Conservation (phyloP, 2,329 filamentous ascomycete genomes). For the Stachybotrys elegans region DNA sequence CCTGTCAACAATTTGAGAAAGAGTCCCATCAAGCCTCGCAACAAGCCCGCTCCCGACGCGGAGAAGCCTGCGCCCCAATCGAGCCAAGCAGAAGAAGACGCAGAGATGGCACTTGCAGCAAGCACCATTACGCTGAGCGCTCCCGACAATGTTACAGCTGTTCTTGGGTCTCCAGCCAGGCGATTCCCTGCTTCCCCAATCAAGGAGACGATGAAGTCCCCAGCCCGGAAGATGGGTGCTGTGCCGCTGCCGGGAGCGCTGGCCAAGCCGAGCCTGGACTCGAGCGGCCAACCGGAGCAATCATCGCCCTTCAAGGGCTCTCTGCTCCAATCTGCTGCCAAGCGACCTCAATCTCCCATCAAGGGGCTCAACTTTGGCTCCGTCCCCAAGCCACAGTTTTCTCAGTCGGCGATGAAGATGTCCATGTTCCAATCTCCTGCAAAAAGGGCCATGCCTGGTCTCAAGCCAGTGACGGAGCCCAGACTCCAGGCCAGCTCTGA, state of each 20-base stretch:
- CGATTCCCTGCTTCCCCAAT: constrained; percentile 45
- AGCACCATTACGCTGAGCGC: constrained; percentile 23
- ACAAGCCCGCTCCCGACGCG: constrained; percentile 4
- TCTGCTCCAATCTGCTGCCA: constrained; percentile 46
- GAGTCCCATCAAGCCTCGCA: constrained; percentile 48
- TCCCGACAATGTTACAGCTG: constrained; percentile 30
- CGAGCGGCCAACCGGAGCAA: constrained; percentile 10
- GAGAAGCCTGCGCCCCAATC: constrained; percentile 8
- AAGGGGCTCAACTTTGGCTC: constrained; percentile 28
- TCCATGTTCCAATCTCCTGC: constrained; percentile 49
- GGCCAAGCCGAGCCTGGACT: constrained; percentile 18
- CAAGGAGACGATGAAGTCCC: constrained; percentile 52
- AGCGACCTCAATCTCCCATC: constrained; percentile 40
- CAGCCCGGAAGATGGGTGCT: constrained; percentile 40
- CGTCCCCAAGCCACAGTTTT: constrained; percentile 20
- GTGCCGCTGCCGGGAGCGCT: constrained; percentile 26
- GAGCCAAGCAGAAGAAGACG: constrained; percentile 6
- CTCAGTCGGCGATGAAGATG: constrained; percentile 37
- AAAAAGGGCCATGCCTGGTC: constrained; percentile 34
- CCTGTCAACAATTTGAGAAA: constrained; percentile 49
- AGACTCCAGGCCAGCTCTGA: constrained; percentile 13
- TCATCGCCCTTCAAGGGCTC: constrained; percentile 31
- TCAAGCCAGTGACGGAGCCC: constrained; percentile 26
- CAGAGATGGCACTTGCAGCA: constrained; percentile 19
- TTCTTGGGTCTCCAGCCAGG: constrained; percentile 52